Evolutionary conservation across 2,329 filamentous ascomycete species (phyloP).

Genomic region (Calonectria naviculata): DNA sequence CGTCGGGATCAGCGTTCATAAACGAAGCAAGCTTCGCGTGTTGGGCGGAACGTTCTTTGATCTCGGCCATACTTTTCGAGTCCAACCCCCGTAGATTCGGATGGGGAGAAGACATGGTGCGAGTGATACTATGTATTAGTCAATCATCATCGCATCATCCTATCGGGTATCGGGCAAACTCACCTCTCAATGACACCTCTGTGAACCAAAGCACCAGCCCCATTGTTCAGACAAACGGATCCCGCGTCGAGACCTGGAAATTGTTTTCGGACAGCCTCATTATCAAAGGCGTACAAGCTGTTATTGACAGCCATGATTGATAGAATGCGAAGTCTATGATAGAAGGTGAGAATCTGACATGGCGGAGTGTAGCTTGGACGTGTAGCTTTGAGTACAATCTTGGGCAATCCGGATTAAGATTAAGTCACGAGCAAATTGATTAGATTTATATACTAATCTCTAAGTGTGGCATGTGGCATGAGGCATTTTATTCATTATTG

Average conservation of each 20-base stretch:
- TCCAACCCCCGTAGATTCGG: constrained; percentile 23
- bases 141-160: not conserved
- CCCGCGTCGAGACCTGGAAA: not conserved
- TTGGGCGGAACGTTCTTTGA: constrained; percentile 1
- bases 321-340: too few relatives aligned
- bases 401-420: too few relatives aligned
- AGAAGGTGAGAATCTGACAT: too few relatives aligned
- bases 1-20: constrained; percentile 14
- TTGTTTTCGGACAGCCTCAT: not conserved
- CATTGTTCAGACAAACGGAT: not conserved
- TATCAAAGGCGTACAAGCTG: not conserved
- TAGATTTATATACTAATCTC: too few relatives aligned
- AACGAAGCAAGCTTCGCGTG: constrained; percentile 8
- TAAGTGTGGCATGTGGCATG: too few relatives aligned
- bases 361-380: too few relatives aligned
- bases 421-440: too few relatives aligned
- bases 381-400: too few relatives aligned
- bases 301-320: not conserved
- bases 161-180: not conserved
- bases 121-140: constrained; percentile 5
- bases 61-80: constrained; percentile 15
- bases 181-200: not conserved
- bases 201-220: not conserved
- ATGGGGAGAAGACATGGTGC: constrained; percentile 20
- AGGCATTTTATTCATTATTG: too few relatives aligned